A percentile compares a stretch with the other conserved stretches of the same genome.
Evolutionary conservation across 2,329 filamentous ascomycete species (phyloP).

Genomic region (Sporothrix mexicana): DNA sequence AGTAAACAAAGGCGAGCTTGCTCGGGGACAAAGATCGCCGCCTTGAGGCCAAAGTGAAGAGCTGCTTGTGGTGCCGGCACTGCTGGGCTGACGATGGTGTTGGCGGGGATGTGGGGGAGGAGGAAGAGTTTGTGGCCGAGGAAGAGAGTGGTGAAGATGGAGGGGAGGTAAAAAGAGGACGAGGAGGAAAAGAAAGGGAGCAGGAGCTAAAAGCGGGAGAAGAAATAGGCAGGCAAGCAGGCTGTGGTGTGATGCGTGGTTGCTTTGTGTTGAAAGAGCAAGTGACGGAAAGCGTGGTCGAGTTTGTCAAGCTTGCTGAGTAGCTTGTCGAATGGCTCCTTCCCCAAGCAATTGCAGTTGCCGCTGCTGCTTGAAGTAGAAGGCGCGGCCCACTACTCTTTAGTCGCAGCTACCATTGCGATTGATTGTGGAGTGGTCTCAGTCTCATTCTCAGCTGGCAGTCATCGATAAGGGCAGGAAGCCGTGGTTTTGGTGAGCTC

Average conservation of each 20-base stretch:
- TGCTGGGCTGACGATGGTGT: not conserved
- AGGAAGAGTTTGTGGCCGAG: not conserved
- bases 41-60: not conserved
- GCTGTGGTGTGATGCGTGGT: conserved; percentile 2
- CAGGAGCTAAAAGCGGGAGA: conserved; percentile 16
- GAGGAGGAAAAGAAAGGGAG: not conserved
- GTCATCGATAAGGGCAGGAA: not conserved
- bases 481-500: conserved; percentile 15
- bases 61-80: not conserved
- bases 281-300: conserved; percentile 15
- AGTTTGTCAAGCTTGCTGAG: not conserved
- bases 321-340: conserved; percentile 19
- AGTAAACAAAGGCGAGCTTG: not conserved
- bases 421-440: conserved; percentile 3
- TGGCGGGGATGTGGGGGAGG: conserved; percentile 1
- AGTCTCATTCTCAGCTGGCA: conserved; percentile 3
- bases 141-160: not conserved
- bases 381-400: conserved; percentile 17
- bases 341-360: not conserved
- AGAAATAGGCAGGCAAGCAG: conserved; percentile 15
- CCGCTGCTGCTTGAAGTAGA: not conserved
- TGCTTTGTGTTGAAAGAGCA: conserved; percentile 6
- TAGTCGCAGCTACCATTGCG: conserved; percentile 23
- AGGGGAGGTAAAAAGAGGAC: not conserved
- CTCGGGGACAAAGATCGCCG: not conserved